Conservation (phyloP, 2,329 filamentous ascomycete species). For the Hypoxylon sp. region DNA sequence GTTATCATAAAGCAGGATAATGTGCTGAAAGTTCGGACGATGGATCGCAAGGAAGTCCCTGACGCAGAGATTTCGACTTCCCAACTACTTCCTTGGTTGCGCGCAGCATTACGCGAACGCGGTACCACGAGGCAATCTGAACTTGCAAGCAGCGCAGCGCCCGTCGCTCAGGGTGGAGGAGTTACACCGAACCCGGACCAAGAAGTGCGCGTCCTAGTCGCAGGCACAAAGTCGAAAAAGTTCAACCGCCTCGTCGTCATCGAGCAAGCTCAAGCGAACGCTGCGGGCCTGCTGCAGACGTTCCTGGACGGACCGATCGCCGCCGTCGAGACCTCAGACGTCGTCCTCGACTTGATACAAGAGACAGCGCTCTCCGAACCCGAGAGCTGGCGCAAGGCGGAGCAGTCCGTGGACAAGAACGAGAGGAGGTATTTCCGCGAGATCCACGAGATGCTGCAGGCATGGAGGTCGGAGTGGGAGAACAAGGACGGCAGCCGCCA, state of each 20-base stretch:
- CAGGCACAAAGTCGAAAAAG: constrained; percentile 89
- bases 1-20: constrained; percentile 85
- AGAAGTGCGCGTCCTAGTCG: constrained; percentile 86
- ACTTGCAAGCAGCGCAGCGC: constrained; percentile 16
- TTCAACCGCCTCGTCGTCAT: constrained; percentile 89
- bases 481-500: constrained; percentile 69
- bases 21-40: constrained; percentile 82
- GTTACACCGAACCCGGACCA: constrained; percentile 63
- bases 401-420: constrained; percentile 80
- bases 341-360: constrained; percentile 80
- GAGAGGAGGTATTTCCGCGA: constrained; percentile 88
- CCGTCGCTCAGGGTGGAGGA: constrained; percentile 41
- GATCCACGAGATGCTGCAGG: constrained; percentile 79
- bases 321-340: constrained; percentile 89
- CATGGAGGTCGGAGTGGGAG: constrained; percentile 70
- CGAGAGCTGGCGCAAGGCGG: constrained; percentile 85
- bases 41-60: constrained; percentile 78
- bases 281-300: constrained; percentile 73
- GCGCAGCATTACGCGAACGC: constrained; percentile 83
- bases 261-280: constrained; percentile 76
- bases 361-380: constrained; percentile 81
- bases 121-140: constrained; percentile 61
- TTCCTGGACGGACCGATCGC: constrained; percentile 84
- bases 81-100: constrained; percentile 84
- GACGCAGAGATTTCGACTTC: constrained; percentile 81